Evolutionary conservation across 2,329 filamentous ascomycete genomes (phyloP), one percentile per base, ranked within the genome.

Genomic region (Tolypocladium inflatum): DNA sequence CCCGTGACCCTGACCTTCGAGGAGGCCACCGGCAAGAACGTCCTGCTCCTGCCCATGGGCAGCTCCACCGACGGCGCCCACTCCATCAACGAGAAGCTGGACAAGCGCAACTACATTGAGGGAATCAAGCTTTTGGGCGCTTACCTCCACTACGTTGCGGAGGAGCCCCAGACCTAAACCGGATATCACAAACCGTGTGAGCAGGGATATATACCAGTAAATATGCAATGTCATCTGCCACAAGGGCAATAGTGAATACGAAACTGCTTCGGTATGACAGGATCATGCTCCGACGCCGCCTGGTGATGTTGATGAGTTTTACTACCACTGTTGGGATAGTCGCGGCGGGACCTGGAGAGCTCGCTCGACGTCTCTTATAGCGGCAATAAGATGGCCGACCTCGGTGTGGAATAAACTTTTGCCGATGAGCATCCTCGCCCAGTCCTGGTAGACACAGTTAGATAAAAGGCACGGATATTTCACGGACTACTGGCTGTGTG

Each of bases 81-180:
- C 77, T 96, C 91, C 39, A 95, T 97, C 76, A 99, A 99, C 73
- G 94, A 97, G 84, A 97, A 96, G 82, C 80, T 99, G 59, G 94
- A 99, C 74, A 91, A 89, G 82, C 85, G 84, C 70, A 99, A 99
- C 77, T 99, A 99, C 74, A 96, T 99, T 68, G 91, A 99, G 79
- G 94, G 94, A 54, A 97, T 90, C 67, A 99, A 99, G 84, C 77
- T 99, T 62, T 76, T 99, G 59, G 94, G 94, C 54, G 90, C 93
- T 4, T 99, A 99, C 73, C 77, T 99, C 70, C 93, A 97, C 77
- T 97, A 97, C 67, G 91, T 96, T 63, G 91, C 92, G 2, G 90
- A 93, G 71, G 94, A 99, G 81, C 86, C 90, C 43, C 85, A 71
- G 62, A 57, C 56, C 41, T 77, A 67, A 69, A 48, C 9, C 26